A percentile compares a stretch with the other conserved stretches of the same genome.
phyloP scores from a whole-genome alignment of 768 basidiomycete genomes.

The Boletus subcaerulescens region DNA sequence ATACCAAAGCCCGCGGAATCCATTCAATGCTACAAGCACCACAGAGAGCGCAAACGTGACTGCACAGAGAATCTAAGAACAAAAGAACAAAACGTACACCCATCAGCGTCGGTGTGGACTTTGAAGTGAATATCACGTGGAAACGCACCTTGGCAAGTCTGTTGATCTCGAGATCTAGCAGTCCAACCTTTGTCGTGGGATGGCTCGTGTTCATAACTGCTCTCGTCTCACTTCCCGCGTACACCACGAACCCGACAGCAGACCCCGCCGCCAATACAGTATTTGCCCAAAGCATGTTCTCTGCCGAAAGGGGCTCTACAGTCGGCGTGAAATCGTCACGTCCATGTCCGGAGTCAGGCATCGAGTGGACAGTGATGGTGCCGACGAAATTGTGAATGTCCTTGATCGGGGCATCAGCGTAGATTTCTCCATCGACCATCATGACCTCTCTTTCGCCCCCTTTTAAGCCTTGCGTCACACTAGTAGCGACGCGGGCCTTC shows the following conservation, averaged over 20 bases:
- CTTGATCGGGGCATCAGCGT: slow-evolving; percentile 94
- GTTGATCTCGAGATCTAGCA: slow-evolving; percentile 93
- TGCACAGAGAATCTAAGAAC: slow-evolving; percentile 78
- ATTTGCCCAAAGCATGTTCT: slow-evolving; percentile 96
- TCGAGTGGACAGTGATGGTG: slow-evolving; percentile 73
- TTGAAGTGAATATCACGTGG: too few relatives aligned
- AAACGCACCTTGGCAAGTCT: slow-evolving; percentile 80
- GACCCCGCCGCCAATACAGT: slow-evolving; percentile 95
- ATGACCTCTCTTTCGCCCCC: slow-evolving; percentile 49
- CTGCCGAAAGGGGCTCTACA: slow-evolving; percentile 86
- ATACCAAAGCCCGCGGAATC: slow-evolving; percentile 94
- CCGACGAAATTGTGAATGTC: slow-evolving; percentile 96
- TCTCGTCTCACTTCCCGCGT: slow-evolving; percentile 92
- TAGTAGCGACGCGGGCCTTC: slow-evolving; percentile 90
- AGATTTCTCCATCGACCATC: slow-evolving; percentile 80
- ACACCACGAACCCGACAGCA: slow-evolving; percentile 89
- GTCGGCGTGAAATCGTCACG: slow-evolving; percentile 38
- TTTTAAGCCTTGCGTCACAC: slow-evolving; percentile 18
- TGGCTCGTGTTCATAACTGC: slow-evolving; percentile 99
- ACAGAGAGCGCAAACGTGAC: slow-evolving; percentile 92
- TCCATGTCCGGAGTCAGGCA: slow-evolving; percentile 30
- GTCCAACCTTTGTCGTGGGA: slow-evolving; percentile 90
- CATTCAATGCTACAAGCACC: slow-evolving; percentile 91
- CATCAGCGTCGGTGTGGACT: not conserved
- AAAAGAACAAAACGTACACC: not conserved